Percentiles rank a stretch among this genome's conserved stretches.
These are phyloP conservation scores for Oryza officinalis DNA, from an alignment of 176 grass and related monocot species.

Conservation along the genomic window DNA sequence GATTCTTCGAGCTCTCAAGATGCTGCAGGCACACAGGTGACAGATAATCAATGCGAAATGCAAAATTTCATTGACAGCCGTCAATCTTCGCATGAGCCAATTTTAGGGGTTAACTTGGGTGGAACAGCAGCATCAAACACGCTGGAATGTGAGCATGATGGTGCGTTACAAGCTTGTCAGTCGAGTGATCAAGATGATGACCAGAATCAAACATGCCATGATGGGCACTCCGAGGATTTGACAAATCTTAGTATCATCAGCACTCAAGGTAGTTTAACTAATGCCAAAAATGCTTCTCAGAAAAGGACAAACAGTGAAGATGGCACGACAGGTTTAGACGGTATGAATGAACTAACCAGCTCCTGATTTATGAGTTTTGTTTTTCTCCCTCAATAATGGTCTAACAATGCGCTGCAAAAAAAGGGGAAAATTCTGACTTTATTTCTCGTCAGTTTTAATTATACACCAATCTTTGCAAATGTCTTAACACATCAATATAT, in stretches of 20 bases:
- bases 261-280: conserved; percentile 28
- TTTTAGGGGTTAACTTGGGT: conserved; percentile 38
- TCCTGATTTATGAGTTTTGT: conserved; percentile 8
- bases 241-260: conserved; percentile 28
- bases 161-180: conserved; percentile 38
- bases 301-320: conserved; percentile 42
- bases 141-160: conserved; percentile 44
- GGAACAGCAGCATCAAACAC: conserved; percentile 28
- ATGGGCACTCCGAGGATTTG: conserved; percentile 22
- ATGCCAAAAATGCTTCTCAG: neutral
- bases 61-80: conserved; percentile 35
- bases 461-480: neutral
- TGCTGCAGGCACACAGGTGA: conserved; percentile 19
- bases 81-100: conserved; percentile 29
- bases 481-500: neutral
- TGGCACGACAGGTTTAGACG: conserved; percentile 27
- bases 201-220: neutral
- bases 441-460: neutral
- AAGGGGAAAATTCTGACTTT: neutral
- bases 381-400: neutral
- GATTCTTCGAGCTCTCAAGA: conserved; percentile 39
- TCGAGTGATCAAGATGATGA: conserved; percentile 30
- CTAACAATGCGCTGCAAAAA: neutral
- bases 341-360: neutral
- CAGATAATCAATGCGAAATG: conserved; percentile 39